Percentiles rank a stretch among this genome's conserved stretches.
phyloP scores from a whole-genome alignment of 164 flowering plant species.

The Vitis vinifera region DNA sequence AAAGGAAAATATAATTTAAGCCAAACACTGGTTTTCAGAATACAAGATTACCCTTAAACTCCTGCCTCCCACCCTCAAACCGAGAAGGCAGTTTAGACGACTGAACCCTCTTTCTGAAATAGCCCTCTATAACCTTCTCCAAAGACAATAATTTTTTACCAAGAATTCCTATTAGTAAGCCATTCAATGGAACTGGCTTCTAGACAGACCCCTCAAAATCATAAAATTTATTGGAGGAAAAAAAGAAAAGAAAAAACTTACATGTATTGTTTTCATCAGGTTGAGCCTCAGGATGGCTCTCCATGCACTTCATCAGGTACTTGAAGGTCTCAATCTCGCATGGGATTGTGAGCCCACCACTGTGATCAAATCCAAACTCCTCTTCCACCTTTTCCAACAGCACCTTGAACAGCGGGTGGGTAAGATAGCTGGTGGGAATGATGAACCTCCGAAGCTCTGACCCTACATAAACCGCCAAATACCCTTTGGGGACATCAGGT shows the following conservation, averaged over 20 bases:
- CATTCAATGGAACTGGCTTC: not conserved
- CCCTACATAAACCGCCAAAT: slow-evolving; percentile 89
- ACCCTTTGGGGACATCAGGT: slow-evolving; percentile 78
- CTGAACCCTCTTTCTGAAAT: too few relatives aligned
- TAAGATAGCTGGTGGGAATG: slow-evolving; percentile 79
- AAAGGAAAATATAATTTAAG: too few relatives aligned
- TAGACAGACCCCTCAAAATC: not conserved
- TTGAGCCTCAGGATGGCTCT: slow-evolving; percentile 37
- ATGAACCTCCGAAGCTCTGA: slow-evolving; percentile 88
- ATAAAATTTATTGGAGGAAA: not conserved
- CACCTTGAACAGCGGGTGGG: slow-evolving; percentile 66
- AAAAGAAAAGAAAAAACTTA: not conserved
- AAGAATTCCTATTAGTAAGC: not conserved
- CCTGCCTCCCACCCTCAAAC: too few relatives aligned
- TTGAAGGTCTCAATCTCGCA: slow-evolving; percentile 94
- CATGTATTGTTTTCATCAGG: slow-evolving; percentile 18
- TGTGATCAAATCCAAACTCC: slow-evolving; percentile 84
- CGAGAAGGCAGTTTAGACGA: too few relatives aligned
- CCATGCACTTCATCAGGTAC: slow-evolving; percentile 75
- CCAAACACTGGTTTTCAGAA: too few relatives aligned
- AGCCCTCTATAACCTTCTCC: too few relatives aligned
- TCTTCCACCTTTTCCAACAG: slow-evolving; percentile 84
- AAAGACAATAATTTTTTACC: too few relatives aligned
- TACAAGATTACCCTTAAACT: too few relatives aligned
- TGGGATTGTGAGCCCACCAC: slow-evolving; percentile 81